Base-by-base conservation (phyloP, 305 asterid species). In the Fraxinus baroniana region DNA sequence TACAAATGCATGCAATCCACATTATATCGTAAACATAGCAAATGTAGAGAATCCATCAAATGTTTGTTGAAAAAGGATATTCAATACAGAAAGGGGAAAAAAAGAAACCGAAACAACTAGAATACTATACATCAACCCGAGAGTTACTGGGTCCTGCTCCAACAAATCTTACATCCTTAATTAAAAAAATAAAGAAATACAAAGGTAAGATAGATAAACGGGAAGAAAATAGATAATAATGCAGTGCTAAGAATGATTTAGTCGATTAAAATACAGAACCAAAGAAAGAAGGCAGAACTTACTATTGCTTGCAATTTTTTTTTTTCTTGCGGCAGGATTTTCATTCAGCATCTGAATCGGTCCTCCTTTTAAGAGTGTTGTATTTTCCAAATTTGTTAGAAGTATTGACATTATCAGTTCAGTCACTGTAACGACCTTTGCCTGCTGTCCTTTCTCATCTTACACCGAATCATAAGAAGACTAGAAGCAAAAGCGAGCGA, bases 261-360 rank as follows among this genome's bases (percentile, higher is more conserved):
- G 37, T 15, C 36, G 9, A 26, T 55, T 81, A 26, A 36, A 37
- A 73, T 17, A 62, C 3, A 10, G 74, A 76, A 77, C 44, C 72
- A 81, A 60, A 64, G 73, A 76, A 77, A 82, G 81, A 77, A 44
- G 7, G 78, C 17, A 28, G 77, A 60, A 64, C 64, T 39, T 76
- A 76, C 77, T 62, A 66, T 76, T 81, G 36, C 30, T 26, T 26
- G 74, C 10, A 66, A 66, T 24, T 57, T 8, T 57, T 17, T 26
- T 26, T 28, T 28, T 28, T 28, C 30, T 37, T 26, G 75, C 68
- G 2, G 76, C 33, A 70, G 83, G 18, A 66, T 26, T 66, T 66
- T 3, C 36, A 0, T n/a, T 49, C 76, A 7, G 66, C 41, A 12
- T 64, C 66, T n/a, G 74, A 66, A 66, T 3, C 3, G 18, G 52